phyloP scores from a whole-genome alignment of 352 stramenopile genomes.

The Phytopythium boreale region DNA sequence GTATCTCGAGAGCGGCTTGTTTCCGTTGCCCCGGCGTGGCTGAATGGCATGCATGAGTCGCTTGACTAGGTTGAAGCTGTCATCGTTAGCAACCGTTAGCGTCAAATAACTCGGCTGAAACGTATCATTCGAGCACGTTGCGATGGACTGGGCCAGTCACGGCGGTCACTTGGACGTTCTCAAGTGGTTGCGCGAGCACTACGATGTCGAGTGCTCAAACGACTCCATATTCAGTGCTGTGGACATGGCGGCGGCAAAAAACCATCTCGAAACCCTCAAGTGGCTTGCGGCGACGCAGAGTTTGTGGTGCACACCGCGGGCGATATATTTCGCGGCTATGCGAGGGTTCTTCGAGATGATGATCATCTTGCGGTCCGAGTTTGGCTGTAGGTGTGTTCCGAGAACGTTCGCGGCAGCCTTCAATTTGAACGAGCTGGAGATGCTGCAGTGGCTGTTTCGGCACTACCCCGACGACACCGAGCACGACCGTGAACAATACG shows the following conservation, averaged over 20 bases:
- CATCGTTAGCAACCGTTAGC: not conserved
- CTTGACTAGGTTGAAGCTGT: not conserved
- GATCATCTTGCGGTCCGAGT: slow-evolving; percentile 4
- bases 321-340: not conserved
- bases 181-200: not conserved
- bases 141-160: too few species aligned
- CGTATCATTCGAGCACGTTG: too few species aligned
- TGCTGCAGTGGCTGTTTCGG: not conserved
- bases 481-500: not conserved
- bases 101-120: too few species aligned
- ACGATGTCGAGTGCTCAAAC: not conserved
- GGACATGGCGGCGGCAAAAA: not conserved
- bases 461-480: not conserved
- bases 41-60: not conserved
- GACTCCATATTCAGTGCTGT: not conserved
- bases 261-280: not conserved
- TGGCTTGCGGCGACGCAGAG: not conserved
- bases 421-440: not conserved
- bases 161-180: too few species aligned
- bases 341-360: slow-evolving; percentile 1
- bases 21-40: not conserved
- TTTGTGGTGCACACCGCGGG: not conserved
- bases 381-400: not conserved
- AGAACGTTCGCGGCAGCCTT: not conserved
- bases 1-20: not conserved